Evolutionary conservation across 768 basidiomycete genomes (phyloP).

Genomic region (Lentinula aciculospora): DNA sequence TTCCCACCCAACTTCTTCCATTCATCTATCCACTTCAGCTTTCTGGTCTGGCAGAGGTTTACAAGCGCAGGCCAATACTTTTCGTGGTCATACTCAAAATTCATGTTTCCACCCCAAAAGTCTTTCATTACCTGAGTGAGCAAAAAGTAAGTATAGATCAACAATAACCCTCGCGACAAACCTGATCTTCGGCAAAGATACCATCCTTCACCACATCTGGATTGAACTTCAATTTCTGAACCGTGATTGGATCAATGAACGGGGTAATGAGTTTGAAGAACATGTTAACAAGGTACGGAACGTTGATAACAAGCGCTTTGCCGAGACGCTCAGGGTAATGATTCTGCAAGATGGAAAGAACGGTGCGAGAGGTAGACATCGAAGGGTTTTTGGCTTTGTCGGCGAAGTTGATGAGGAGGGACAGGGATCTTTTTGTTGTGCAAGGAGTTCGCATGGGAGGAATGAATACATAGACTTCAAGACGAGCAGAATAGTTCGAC

Average conservation of each 20-base stretch:
- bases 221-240: constrained; percentile 72
- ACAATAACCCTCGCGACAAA: constrained; percentile 18
- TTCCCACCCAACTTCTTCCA: constrained; percentile 68
- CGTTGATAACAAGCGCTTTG: constrained; percentile 62
- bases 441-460: background rate
- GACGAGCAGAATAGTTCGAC: background rate
- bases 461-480: background rate
- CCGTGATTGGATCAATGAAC: constrained; percentile 80
- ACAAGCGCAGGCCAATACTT: constrained; percentile 71
- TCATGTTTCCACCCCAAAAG: constrained; percentile 61
- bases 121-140: constrained; percentile 35
- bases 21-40: constrained; percentile 41
- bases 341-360: constrained; percentile 65
- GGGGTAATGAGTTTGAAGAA: constrained; percentile 79
- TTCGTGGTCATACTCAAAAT: constrained; percentile 71
- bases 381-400: constrained; percentile 60
- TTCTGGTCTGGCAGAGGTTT: constrained; percentile 44
- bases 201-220: constrained; percentile 59
- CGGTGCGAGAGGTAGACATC: constrained; percentile 34
- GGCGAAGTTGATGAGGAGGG: constrained; percentile 72
- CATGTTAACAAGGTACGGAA: constrained; percentile 71
- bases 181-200: constrained; percentile 62
- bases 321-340: constrained; percentile 89
- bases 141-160: background rate
- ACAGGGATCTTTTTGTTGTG: constrained; percentile 50